phyloP scores from a whole-genome alignment of 2,329 filamentous ascomycete species.

The Xylaria sp. region DNA sequence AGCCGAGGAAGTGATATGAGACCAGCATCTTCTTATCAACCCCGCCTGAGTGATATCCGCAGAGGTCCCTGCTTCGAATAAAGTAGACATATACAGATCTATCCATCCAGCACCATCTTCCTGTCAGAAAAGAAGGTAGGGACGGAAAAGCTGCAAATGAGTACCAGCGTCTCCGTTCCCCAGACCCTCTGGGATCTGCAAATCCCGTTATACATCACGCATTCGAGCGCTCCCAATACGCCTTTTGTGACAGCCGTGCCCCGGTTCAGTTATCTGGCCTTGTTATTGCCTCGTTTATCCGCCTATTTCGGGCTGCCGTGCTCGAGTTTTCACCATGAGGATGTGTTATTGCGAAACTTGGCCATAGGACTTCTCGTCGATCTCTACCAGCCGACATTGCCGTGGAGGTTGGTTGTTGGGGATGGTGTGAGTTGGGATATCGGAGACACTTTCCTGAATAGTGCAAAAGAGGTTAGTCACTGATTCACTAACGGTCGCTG shows the following conservation, averaged over 20 bases:
- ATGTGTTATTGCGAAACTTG: conserved; percentile 49
- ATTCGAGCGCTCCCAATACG: conserved; percentile 57
- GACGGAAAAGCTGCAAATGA: conserved; percentile 25
- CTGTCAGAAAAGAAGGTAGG: background rate
- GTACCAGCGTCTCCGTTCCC: conserved; percentile 47
- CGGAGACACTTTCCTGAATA: conserved; percentile 71
- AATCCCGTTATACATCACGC: conserved; percentile 65
- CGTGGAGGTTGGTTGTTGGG: conserved; percentile 65
- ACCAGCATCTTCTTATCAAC: conserved; percentile 9
- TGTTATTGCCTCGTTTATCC: conserved; percentile 65
- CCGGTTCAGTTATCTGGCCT: conserved; percentile 68
- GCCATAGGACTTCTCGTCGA: conserved; percentile 58
- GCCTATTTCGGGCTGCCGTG: conserved; percentile 64
- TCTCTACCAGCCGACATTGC: conserved; percentile 64
- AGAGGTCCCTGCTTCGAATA: background rate
- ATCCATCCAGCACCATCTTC: background rate
- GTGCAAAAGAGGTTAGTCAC: conserved; percentile 66
- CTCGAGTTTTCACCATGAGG: conserved; percentile 66
- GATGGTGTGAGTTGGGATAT: conserved; percentile 69
- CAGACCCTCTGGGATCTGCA: conserved; percentile 65
- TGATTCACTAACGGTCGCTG: background rate
- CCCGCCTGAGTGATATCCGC: conserved; percentile 8
- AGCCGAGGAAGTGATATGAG: conserved; percentile 29
- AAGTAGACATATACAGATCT: conserved; percentile 1
- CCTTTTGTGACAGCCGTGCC: conserved; percentile 66